Evolutionary conservation across 2,329 filamentous ascomycete genomes (phyloP).

Genomic region (Ophiosphaerella herpotricha): DNA sequence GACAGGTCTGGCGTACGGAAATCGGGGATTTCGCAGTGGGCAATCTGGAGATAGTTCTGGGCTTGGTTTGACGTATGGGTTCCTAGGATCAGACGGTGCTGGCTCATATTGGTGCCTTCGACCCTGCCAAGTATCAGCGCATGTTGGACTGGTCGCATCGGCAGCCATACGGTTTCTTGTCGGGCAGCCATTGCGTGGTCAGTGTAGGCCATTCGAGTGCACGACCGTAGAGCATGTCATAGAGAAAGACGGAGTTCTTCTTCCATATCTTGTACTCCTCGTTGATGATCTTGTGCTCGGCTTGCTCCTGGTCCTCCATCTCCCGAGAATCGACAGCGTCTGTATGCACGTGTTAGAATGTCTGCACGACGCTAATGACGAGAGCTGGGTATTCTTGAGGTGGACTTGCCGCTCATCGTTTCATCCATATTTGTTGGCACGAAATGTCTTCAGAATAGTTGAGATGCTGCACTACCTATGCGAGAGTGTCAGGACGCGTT

Average conservation of each 20-base stretch:
- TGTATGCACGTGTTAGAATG: slow-evolving; percentile 24
- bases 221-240: slow-evolving; percentile 94
- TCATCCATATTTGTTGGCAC: slow-evolving; percentile 38
- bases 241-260: slow-evolving; percentile 98
- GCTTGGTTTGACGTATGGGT: slow-evolving; percentile 89
- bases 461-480: not conserved
- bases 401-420: slow-evolving; percentile 42
- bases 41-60: slow-evolving; percentile 92
- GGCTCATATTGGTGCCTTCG: slow-evolving; percentile 82
- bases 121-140: slow-evolving; percentile 48
- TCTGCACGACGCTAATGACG: too few relatives aligned
- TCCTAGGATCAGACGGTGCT: slow-evolving; percentile 87
- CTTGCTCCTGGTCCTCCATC: slow-evolving; percentile 72
- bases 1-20: slow-evolving; percentile 71
- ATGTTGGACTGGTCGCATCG: not conserved
- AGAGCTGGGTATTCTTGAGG: too few relatives aligned
- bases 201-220: slow-evolving; percentile 97
- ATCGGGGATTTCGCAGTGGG: slow-evolving; percentile 90
- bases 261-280: slow-evolving; percentile 99
- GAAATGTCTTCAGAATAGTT: not conserved
- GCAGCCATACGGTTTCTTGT: slow-evolving; percentile 54
- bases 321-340: slow-evolving; percentile 49
- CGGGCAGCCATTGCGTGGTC: slow-evolving; percentile 97
- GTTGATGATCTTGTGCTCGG: slow-evolving; percentile 88
- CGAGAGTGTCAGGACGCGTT: not conserved